Percentiles rank a stretch among this genome's conserved stretches.
Conservation (phyloP, 1,284 basidiomycete genomes). For the Ceratorhiza oryzae-sativae region DNA sequence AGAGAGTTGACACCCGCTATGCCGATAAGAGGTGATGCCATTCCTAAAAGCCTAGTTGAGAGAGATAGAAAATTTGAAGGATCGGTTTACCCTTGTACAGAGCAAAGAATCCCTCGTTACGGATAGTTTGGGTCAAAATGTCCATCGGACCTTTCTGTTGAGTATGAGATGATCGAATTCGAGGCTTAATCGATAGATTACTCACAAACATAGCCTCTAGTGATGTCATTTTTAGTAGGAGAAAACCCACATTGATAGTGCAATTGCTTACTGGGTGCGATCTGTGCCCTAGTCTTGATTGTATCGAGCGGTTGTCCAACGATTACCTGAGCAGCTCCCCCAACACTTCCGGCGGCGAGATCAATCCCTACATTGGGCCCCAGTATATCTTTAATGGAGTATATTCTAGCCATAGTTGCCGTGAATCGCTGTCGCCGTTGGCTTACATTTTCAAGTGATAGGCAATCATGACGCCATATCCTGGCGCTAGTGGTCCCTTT, state of each 20-base stretch:
- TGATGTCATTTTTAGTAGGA: too few species aligned
- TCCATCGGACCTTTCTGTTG: constrained; percentile 90
- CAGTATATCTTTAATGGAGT: constrained; percentile 12
- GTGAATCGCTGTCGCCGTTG: neutral
- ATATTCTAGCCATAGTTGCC: neutral
- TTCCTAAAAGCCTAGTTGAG: constrained; percentile 60
- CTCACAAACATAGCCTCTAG: constrained; percentile 82
- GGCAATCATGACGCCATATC: constrained; percentile 9
- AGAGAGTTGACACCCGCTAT: constrained; percentile 96
- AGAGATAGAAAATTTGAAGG: neutral
- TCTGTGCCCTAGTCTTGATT: constrained; percentile 81
- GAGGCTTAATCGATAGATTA: constrained; percentile 43
- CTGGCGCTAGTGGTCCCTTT: constrained; percentile 2
- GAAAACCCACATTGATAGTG: neutral
- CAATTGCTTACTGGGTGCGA: constrained; percentile 66
- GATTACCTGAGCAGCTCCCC: constrained; percentile 77
- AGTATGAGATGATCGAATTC: constrained; percentile 18
- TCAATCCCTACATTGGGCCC: constrained; percentile 52
- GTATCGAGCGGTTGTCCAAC: constrained; percentile 90
- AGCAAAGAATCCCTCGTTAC: constrained; percentile 88
- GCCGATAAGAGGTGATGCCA: constrained; percentile 91
- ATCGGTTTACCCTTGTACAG: constrained; percentile 82
- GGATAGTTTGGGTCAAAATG: constrained; percentile 78
- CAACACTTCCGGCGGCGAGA: constrained; percentile 77
- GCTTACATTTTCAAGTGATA: constrained; percentile 3